Percentiles rank a stretch among this genome's conserved stretches.
These are phyloP conservation scores for Huntiella moniliformis DNA, from an alignment of 2,329 filamentous ascomycete species.

Conservation along the genomic window DNA sequence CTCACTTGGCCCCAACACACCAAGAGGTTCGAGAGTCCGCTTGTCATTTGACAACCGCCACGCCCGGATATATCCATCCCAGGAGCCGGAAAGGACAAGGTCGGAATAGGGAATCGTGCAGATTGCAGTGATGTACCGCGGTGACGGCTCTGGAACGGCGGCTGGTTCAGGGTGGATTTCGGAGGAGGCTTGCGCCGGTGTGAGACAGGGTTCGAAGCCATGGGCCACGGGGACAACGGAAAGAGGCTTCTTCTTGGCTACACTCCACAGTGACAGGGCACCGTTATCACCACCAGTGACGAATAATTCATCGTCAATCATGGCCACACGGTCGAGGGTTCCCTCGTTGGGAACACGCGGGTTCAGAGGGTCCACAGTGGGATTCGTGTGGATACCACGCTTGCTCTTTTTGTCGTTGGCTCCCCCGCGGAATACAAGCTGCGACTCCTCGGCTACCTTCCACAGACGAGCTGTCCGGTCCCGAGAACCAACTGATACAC, in stretches of 20 bases:
- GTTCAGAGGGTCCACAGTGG: constrained; percentile 17
- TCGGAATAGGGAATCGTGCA: constrained; percentile 78
- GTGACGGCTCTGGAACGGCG: constrained; percentile 44
- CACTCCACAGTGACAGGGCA: constrained; percentile 66
- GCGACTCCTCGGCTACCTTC: constrained; percentile 91
- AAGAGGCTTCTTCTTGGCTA: constrained; percentile 87
- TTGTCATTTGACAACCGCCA: constrained; percentile 80
- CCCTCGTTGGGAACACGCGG: constrained; percentile 49
- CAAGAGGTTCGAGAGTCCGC: constrained; percentile 53
- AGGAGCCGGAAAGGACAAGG: constrained; percentile 76
- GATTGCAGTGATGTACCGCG: constrained; percentile 81
- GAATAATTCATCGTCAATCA: constrained; percentile 75
- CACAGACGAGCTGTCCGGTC: constrained; percentile 84
- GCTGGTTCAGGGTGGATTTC: constrained; percentile 42
- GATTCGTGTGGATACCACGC: neutral
- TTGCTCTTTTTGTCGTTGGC: constrained; percentile 35
- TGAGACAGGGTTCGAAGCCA: constrained; percentile 57
- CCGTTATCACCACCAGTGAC: constrained; percentile 91
- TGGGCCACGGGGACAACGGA: constrained; percentile 66
- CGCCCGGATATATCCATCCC: constrained; percentile 73
- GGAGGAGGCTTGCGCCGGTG: constrained; percentile 52
- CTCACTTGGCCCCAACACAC: constrained; percentile 31
- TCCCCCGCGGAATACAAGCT: constrained; percentile 84
- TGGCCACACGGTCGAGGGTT: constrained; percentile 78
- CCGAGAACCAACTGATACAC: constrained; percentile 73